Conservation (phyloP, 805 yeast genomes). For the Sugiyamaella mastotermitis region DNA sequence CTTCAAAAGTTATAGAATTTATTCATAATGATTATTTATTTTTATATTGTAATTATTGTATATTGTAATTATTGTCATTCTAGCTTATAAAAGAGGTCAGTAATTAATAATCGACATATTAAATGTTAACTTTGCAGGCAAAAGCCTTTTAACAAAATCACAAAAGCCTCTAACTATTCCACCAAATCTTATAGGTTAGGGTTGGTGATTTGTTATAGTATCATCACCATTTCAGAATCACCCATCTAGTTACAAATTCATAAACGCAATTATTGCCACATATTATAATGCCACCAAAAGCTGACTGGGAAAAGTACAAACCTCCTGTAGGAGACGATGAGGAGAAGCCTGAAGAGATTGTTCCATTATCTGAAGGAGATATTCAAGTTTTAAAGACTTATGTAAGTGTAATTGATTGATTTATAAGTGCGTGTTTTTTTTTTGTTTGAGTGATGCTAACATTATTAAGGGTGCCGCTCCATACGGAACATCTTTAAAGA, state of each 20-base stretch:
- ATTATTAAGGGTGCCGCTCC: conserved; percentile 99
- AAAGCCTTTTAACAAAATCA: no score
- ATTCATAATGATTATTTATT: no score
- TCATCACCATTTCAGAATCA: not conserved
- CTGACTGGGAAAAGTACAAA: conserved; percentile 96
- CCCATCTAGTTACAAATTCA: not conserved
- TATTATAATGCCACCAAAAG: conserved; percentile 81
- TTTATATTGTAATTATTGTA: no score
- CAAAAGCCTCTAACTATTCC: no score
- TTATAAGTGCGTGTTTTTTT: conserved; percentile 30
- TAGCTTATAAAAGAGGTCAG: no score
- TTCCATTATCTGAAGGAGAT: conserved; percentile 91
- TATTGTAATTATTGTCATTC: no score
- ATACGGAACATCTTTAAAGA: conserved; percentile 73
- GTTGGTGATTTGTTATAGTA: no score
- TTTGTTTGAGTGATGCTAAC: conserved; percentile 16
- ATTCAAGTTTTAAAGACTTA: conserved; percentile 95
- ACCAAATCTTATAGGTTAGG: no score
- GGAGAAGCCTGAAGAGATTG: conserved; percentile 57
- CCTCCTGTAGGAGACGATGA: conserved; percentile 70
- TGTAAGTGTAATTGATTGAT: no score
- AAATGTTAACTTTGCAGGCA: no score
- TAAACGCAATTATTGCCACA: no score
- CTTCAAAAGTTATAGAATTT: conserved; percentile 64
- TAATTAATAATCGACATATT: no score